Conservation (phyloP, 306 rosid species). For the Ceratonia siliqua region DNA sequence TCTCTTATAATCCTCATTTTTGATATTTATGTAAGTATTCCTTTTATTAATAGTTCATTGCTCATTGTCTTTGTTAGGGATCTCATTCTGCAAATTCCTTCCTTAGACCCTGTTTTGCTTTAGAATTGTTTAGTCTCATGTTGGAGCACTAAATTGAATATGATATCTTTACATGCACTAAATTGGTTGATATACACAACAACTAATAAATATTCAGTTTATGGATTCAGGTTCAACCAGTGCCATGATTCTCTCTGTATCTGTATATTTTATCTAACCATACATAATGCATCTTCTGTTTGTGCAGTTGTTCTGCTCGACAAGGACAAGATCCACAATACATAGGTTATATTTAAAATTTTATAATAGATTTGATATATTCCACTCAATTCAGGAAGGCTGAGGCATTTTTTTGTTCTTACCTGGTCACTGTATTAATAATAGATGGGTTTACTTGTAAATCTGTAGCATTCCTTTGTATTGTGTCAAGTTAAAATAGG, state of each 20-base stretch:
- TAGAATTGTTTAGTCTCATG: too few species aligned
- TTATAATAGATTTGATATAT: too few species aligned
- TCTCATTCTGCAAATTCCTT: too few species aligned
- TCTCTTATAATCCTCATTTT: slow-evolving; percentile 66
- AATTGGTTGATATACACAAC: slow-evolving; percentile 2
- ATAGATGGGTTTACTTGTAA: neutral
- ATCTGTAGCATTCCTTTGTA: neutral
- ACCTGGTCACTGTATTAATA: neutral
- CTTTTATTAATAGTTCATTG: neutral
- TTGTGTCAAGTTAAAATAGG: neutral
- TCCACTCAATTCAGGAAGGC: neutral
- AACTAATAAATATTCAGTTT: neutral
- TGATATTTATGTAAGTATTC: slow-evolving; percentile 52
- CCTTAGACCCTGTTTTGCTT: neutral
- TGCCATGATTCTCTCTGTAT: too few species aligned
- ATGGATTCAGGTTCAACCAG: neutral
- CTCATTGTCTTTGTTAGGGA: too few species aligned
- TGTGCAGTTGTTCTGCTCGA: neutral
- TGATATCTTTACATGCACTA: neutral
- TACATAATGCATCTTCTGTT: neutral
- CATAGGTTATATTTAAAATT: neutral
- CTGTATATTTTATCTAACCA: neutral
- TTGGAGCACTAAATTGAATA: too few species aligned
- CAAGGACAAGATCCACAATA: neutral
- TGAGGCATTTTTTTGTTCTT: neutral